A percentile compares a stretch with the other conserved stretches of the same genome.
Evolutionary conservation across 176 grass and related monocot genomes (phyloP).

Genomic region (Elymus sibiricus): DNA sequence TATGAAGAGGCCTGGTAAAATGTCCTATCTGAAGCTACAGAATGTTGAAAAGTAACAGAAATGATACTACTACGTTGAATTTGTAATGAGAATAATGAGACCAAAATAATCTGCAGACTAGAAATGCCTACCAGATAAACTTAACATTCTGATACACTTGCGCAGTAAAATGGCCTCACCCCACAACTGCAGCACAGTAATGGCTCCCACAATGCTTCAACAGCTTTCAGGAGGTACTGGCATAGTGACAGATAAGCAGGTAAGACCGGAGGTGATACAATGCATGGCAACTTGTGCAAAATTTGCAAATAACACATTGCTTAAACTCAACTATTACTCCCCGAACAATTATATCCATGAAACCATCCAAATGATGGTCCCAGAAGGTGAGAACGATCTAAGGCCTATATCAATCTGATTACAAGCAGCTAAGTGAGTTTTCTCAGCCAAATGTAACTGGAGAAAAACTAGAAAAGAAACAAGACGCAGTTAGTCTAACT

Average conservation of each 20-base stretch:
- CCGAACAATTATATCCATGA: conserved; percentile 5
- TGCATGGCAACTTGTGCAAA: background rate
- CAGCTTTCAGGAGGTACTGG: background rate
- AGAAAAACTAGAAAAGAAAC: background rate
- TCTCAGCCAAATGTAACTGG: background rate
- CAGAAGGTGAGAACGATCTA: background rate
- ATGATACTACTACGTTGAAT: background rate
- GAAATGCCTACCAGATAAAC: background rate
- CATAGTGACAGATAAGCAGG: background rate
- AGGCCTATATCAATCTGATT: conserved; percentile 23
- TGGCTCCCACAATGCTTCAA: background rate
- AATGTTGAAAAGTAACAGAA: background rate
- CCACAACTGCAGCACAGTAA: background rate
- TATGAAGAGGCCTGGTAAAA: background rate
- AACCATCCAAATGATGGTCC: background rate
- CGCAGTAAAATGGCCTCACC: background rate
- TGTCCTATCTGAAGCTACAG: background rate
- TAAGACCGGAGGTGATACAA: background rate
- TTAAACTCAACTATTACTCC: background rate
- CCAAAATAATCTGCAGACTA: background rate
- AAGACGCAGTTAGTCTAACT: conserved; percentile 19
- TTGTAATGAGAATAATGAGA: background rate
- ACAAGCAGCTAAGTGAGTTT: conserved; percentile 8
- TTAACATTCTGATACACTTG: background rate
- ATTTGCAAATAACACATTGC: background rate